Base-by-base conservation (phyloP, 2,329 filamentous ascomycete species). In the Alternaria metachromatica region DNA sequence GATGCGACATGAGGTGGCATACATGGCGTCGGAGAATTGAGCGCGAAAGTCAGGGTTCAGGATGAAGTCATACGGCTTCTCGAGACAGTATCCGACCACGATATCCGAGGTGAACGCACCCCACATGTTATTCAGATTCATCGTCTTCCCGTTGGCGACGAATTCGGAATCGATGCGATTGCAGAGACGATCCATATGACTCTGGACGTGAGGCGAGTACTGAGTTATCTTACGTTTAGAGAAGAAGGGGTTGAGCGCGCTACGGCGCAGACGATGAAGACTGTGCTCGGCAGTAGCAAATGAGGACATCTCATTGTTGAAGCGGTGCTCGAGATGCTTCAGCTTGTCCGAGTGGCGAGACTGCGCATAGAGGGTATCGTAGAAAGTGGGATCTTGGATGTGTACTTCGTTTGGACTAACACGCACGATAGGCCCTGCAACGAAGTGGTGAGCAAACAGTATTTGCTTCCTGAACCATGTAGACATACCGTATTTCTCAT, bases 181-280 rank as follows among this genome's bases (percentile, higher is more conserved):
- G 37, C 37, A 41, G 37, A 41, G 37, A n/a, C 37, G 37, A 41
- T 41, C 37, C 37, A 41, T 41, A 18, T 41, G 37, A 41, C 37
- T 18, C 37, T 41, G 37, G 37, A 41, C 37, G 37, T 41, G 37
- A 41, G 37, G 37, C 37, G 37, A 41, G 37, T 41, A 41, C 37
- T 41, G 37, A 11, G 37, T 41, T 2, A 41, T 41, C 37, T 41
- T 41, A 18, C 37, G 37, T 41, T 41, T 41, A 3, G 58, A 26
- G 73, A 71, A 23, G 44, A 64, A 12, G 41, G 23, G 37, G 8
- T 55, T 55, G 87, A 54, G 58, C 21, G 43, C n/a, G 62, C 43
- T 30, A 20, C 53, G 53, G 26, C 54, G 54, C 21, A 56, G 41
- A 56, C 54, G 45, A 25, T 60, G 57, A 26, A 60, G 45, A n/a